Evolutionary conservation across 1,139 yeast species (phyloP), one percentile per base, ranked within the genome.

Genomic region (Suhomyces atakaporum): DNA sequence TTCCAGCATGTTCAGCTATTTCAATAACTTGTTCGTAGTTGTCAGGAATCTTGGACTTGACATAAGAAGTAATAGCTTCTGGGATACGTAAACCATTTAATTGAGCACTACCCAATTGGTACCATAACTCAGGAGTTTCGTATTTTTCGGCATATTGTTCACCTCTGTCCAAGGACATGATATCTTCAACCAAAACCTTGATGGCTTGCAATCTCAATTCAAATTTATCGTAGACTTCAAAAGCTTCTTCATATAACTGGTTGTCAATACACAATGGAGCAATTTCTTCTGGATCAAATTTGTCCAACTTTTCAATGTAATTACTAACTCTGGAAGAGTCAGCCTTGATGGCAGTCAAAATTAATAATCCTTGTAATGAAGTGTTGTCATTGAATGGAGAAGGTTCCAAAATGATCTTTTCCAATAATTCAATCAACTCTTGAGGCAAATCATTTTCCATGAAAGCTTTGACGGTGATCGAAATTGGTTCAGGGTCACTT

Each of bases 371-470:
- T 73, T 92, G 98, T 59, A 92, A 74, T 29, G 96, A 90, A 48
- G 94, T 85, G 63, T 94, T 92, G 50, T 92, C 97, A 54, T 82
- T 87, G 71, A 92, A 92, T 50, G 97, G 95, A 48, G 97, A 89
- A 39, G 97, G 97, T 65, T 92, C 98, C 54, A 92, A 74, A 47
- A 94, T 89, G 55, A 92, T 92, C 73, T 92, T 92, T 64, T 92
- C 98, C 53, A 92, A 74, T 47, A 92, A 77, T 67, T 92, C 98
- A 60, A 92, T 87, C 58, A 92, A 79, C 66, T 94, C 98, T 47
- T 80, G 77, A 32, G 96, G 96, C 60, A 92, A 75, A 49, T 90
- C 96, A 46, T 92, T 94, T 49, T 85, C 89, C 97, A 94, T 89
- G 61, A 92, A 90, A 1, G 97, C 95, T 70, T 90, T 92, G 38